Conservation (phyloP, 495 filamentous ascomycete genomes). For the Daldinia grandis region DNA sequence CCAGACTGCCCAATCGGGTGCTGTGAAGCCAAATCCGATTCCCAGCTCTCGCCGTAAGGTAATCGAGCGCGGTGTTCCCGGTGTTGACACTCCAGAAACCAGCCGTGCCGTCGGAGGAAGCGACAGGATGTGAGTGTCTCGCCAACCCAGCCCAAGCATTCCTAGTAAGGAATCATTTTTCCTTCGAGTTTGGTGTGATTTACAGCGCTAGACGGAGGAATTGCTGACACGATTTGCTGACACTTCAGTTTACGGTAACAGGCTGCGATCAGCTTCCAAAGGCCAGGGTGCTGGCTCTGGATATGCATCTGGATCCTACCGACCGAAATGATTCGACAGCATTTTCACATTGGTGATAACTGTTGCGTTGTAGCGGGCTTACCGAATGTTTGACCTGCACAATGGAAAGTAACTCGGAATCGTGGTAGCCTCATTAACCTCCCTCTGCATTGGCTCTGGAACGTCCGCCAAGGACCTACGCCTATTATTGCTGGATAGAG, state of each 20-base stretch:
- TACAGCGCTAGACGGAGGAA: constrained; percentile 81
- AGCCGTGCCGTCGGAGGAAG: constrained; percentile 89
- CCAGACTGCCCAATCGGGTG: constrained; percentile 65
- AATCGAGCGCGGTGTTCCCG: constrained; percentile 70
- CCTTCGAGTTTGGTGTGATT: constrained; percentile 86
- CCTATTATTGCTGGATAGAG: constrained; percentile 40
- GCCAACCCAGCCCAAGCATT: constrained; percentile 71
- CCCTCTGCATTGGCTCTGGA: constrained; percentile 37
- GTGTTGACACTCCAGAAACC: constrained; percentile 81
- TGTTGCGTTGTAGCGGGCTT: constrained; percentile 40
- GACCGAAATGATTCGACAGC: constrained; percentile 68
- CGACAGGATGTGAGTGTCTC: constrained; percentile 98
- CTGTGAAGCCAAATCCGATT: constrained; percentile 71
- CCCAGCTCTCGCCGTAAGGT: constrained; percentile 86
- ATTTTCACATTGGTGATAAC: constrained; percentile 28
- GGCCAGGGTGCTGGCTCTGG: constrained; percentile 75
- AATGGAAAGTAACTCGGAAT: constrained; percentile 36
- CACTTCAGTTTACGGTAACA: constrained; percentile 89
- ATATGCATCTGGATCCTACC: constrained; percentile 70
- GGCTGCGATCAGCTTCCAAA: constrained; percentile 94
- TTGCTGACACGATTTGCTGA: constrained; percentile 80
- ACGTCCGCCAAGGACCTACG: constrained; percentile 34
- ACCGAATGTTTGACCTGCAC: constrained; percentile 30
- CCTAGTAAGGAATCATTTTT: constrained; percentile 92
- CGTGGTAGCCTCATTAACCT: constrained; percentile 36